A percentile compares a stretch with the other conserved stretches of the same genome.
Evolutionary conservation across 345 rosid species (phyloP).

Genomic region (Aquilaria sinensis): DNA sequence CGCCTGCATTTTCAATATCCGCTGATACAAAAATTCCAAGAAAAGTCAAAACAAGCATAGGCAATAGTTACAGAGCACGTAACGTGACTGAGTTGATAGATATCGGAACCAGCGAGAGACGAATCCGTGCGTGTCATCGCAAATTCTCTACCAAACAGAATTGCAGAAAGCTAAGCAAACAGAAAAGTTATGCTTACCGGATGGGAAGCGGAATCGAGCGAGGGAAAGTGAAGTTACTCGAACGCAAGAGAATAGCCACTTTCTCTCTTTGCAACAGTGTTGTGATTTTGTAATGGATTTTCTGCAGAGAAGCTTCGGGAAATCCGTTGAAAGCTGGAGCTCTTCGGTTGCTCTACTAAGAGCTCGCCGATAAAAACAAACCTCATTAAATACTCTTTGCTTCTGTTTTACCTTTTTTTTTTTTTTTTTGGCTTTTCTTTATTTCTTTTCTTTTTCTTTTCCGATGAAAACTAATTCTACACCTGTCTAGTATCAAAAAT

Average conservation of each 20-base stretch:
- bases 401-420: too few relatives aligned
- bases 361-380: constrained; percentile 15
- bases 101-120: neutral
- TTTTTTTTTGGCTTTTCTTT: neutral
- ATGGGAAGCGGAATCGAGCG: neutral
- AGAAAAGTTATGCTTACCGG: constrained; percentile 11
- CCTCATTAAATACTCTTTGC: neutral
- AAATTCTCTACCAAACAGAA: constrained; percentile 3
- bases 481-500: too few relatives aligned
- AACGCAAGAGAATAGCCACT: neutral
- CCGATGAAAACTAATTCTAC: too few relatives aligned
- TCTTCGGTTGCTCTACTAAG: constrained; percentile 9
- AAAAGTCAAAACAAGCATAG: constrained; percentile 19
- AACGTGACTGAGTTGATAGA: constrained; percentile 3
- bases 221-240: neutral
- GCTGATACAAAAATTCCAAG: constrained; percentile 16
- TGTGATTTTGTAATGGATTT: neutral
- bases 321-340: constrained; percentile 36
- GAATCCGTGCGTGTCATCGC: neutral
- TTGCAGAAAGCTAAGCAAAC: neutral
- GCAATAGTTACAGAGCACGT: neutral
- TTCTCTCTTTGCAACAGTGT: neutral
- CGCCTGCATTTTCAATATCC: constrained; percentile 44
- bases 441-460: neutral
- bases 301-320: constrained; percentile 25